These are phyloP conservation scores for Mycogone perniciosa DNA, from an alignment of 2,329 filamentous ascomycete species.

Conservation along the genomic window DNA sequence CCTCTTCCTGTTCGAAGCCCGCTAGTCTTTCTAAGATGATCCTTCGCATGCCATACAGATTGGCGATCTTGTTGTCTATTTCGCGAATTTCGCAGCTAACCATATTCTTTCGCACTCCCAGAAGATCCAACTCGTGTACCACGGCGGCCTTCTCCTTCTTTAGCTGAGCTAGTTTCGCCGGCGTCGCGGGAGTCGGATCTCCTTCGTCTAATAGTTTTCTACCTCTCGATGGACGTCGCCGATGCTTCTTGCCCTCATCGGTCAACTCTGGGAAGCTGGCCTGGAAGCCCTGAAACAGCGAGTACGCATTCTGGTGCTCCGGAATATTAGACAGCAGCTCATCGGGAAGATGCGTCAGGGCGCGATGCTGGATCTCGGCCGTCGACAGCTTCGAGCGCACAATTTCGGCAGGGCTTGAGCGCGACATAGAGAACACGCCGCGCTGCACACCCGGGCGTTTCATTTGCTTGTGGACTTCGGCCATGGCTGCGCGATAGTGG, in stretches of 20 bases:
- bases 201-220: constrained; percentile 69
- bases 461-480: constrained; percentile 82
- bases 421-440: constrained; percentile 84
- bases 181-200: constrained; percentile 45
- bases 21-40: constrained; percentile 86
- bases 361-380: constrained; percentile 88
- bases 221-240: constrained; percentile 64
- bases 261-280: constrained; percentile 70
- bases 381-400: constrained; percentile 88
- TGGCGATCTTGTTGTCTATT: constrained; percentile 94
- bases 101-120: constrained; percentile 93
- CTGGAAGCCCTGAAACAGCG: constrained; percentile 93
- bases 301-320: constrained; percentile 78
- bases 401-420: constrained; percentile 87
- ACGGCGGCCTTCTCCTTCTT: constrained; percentile 74
- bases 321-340: constrained; percentile 86
- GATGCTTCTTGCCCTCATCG: constrained; percentile 65
- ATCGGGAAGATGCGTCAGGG: constrained; percentile 80
- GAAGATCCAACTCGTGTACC: constrained; percentile 83
- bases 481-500: constrained; percentile 83
- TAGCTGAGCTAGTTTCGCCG: constrained; percentile 64
- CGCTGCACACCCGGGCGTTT: constrained; percentile 78
- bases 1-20: constrained; percentile 82
- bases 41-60: constrained; percentile 84
- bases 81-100: constrained; percentile 92